Conservation (phyloP, 1,284 basidiomycete genomes). For the Sanguinoderma infundibulare region DNA sequence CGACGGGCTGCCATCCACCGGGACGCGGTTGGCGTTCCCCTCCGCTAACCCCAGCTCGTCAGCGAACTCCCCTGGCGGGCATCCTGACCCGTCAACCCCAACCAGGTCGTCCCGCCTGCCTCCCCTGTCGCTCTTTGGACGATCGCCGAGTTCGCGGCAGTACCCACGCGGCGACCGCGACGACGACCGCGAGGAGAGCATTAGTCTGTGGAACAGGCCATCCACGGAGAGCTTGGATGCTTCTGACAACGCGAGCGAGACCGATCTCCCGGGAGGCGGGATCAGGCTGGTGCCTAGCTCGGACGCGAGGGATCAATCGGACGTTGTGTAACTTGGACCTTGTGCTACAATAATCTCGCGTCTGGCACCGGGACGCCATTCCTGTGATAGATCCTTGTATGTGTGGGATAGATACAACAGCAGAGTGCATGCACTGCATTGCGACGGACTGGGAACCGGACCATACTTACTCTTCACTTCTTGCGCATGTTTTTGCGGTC, state of each 20-base stretch:
- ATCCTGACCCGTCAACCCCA: slow-evolving; percentile 5
- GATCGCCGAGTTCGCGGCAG: slow-evolving; percentile 29
- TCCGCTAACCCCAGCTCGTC: slow-evolving; percentile 19
- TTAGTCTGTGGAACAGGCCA: slow-evolving; percentile 38
- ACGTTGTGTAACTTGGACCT: slow-evolving; percentile 15
- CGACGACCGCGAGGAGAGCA: slow-evolving; percentile 46
- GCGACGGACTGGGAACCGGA: slow-evolving; percentile 6
- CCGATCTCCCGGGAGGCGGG: slow-evolving; percentile 25
- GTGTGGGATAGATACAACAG: slow-evolving; percentile 12
- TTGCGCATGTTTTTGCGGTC: not conserved
- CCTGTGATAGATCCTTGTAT: not conserved
- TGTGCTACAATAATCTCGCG: slow-evolving; percentile 12
- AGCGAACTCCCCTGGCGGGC: slow-evolving; percentile 13
- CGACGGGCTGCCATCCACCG: slow-evolving; percentile 36
- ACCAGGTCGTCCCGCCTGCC: slow-evolving; percentile 20
- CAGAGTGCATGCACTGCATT: slow-evolving; percentile 1
- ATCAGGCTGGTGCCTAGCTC: slow-evolving; percentile 35
- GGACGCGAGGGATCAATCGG: slow-evolving; percentile 17
- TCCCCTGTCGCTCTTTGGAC: slow-evolving; percentile 27
- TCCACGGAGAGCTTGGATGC: slow-evolving; percentile 26
- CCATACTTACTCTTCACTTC: not conserved
- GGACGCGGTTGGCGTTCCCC: slow-evolving; percentile 34
- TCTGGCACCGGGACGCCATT: not conserved
- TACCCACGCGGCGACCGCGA: slow-evolving; percentile 38
- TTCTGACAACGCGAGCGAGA: slow-evolving; percentile 18